A percentile compares a stretch with the other conserved stretches of the same genome.
Evolutionary conservation across 2,329 filamentous ascomycete species (phyloP).

Genomic region (Aspergillus caelatus): DNA sequence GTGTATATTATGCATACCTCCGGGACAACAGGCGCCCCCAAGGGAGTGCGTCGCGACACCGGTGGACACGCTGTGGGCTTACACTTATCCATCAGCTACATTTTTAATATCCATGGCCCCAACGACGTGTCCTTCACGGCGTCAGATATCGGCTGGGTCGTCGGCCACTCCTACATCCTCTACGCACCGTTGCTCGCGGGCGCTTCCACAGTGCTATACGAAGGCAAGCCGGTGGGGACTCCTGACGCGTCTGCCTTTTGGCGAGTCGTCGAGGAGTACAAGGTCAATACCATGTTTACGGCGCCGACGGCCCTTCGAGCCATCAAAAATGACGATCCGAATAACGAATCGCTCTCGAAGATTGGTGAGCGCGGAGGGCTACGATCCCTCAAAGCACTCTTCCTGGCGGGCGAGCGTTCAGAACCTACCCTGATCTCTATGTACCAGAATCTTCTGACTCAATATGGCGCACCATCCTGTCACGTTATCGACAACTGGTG

Average conservation of each 20-base stretch:
- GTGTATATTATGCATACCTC: constrained; percentile 96
- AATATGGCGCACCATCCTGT: constrained; percentile 1
- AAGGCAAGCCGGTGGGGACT: constrained; percentile 72
- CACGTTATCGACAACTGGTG: constrained; percentile 8
- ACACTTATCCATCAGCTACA: constrained; percentile 88
- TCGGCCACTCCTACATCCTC: constrained; percentile 92
- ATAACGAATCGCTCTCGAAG: neutral
- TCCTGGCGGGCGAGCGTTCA: constrained; percentile 7
- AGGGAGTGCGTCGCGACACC: constrained; percentile 95
- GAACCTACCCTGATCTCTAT: constrained; percentile 6
- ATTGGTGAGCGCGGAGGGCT: constrained; percentile 11
- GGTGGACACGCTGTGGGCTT: constrained; percentile 86
- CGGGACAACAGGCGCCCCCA: constrained; percentile 93
- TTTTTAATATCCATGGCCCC: constrained; percentile 86
- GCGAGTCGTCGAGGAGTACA: constrained; percentile 90
- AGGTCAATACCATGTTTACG: constrained; percentile 83
- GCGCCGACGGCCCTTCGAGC: constrained; percentile 81
- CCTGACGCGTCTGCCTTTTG: constrained; percentile 62
- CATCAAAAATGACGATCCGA: constrained; percentile 28
- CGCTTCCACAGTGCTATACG: constrained; percentile 89
- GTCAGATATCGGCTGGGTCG: constrained; percentile 97
- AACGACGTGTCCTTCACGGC: constrained; percentile 91
- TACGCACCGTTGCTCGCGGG: constrained; percentile 89
- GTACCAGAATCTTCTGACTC: constrained; percentile 1
- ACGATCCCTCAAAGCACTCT: constrained; percentile 3